Base-by-base conservation (phyloP, 176 grass and related monocot genomes). In the Canna indica region DNA sequence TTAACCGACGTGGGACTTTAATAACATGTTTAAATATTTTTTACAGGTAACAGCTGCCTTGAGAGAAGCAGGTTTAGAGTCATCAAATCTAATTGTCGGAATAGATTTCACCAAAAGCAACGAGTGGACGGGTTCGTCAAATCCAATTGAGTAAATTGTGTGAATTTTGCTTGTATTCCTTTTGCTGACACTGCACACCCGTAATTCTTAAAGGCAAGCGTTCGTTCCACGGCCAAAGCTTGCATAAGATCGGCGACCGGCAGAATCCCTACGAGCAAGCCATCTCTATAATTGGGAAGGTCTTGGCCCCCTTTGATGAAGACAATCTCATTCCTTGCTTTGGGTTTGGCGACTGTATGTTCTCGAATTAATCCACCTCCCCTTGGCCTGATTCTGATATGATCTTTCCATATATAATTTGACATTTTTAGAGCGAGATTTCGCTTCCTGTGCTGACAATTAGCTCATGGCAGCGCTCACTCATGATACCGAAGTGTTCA, bases 31-130 rank as follows among this genome's bases (percentile, higher is more conserved):
- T n/a, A n/a, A n/a, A n/a, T n/a, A n/a, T n/a, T 0, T 64, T 67
- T 38, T 13, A 24, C 70, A 96, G 93, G 88, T 96, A 33, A 39
- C 74, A 25, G 64, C 84, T 67, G 86, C 85, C 7, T 63, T 96
- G 41, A 72, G 83, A 0, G 77, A 84, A 66, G 81, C 79, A 39
- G 93, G 93, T 3, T 79, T 96, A 2, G 93, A 96, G 81, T 96
- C 93, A 29, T 91, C 93, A 11, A 96, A 96, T 81, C 77, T 96
- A 10, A 96, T 96, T 35, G 76, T 96, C 2, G 93, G 93, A 3
- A 79, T 96, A n/a, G 93, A 96, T 63, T 96, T 96, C 79, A 96
- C 93, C 76, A 96, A 96, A 83, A 96, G 93, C 83, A 96, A 96
- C 31, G 93, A 96, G 74, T 96, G 93, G 93, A 91, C 93, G 69